These are phyloP conservation scores for Apiospora phragmitis DNA, from an alignment of 2,329 filamentous ascomycete genomes.

Conservation along the genomic window DNA sequence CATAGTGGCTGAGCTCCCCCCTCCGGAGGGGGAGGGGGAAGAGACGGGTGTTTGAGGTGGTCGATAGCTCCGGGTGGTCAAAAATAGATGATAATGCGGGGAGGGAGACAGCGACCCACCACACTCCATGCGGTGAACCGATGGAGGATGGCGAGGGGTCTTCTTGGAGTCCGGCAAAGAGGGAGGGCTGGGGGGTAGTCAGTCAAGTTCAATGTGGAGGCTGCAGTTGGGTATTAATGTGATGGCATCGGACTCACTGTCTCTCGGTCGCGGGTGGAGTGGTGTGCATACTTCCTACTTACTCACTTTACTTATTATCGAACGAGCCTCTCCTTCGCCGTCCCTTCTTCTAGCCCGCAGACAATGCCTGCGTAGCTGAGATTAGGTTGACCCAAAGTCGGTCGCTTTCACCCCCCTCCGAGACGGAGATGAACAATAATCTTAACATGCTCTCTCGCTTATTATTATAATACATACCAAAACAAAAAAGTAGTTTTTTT, in stretches of 20 bases:
- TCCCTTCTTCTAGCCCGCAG: not conserved
- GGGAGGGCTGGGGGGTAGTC: not conserved
- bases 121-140: slow-evolving; percentile 5
- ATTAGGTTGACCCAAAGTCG: slow-evolving; percentile 2
- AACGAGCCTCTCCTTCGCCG: not conserved
- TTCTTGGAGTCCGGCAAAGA: not conserved
- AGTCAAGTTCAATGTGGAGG: not conserved
- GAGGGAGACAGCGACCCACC: not conserved
- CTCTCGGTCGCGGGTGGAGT: not conserved
- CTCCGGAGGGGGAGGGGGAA: not conserved
- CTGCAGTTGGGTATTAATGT: slow-evolving; percentile 4
- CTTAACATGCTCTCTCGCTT: not conserved
- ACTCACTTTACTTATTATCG: slow-evolving; percentile 6
- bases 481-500: not conserved
- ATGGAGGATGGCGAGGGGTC: not conserved
- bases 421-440: slow-evolving; percentile 1
- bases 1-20: not conserved
- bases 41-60: not conserved
- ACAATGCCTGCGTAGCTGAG: not conserved
- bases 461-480: not conserved
- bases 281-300: not conserved
- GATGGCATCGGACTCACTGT: not conserved
- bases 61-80: slow-evolving; percentile 1
- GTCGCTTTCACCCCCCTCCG: not conserved
- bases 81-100: slow-evolving; percentile 4